Base-by-base conservation (phyloP, 2,329 filamentous ascomycete genomes). In the Ophiostoma perfectum region DNA sequence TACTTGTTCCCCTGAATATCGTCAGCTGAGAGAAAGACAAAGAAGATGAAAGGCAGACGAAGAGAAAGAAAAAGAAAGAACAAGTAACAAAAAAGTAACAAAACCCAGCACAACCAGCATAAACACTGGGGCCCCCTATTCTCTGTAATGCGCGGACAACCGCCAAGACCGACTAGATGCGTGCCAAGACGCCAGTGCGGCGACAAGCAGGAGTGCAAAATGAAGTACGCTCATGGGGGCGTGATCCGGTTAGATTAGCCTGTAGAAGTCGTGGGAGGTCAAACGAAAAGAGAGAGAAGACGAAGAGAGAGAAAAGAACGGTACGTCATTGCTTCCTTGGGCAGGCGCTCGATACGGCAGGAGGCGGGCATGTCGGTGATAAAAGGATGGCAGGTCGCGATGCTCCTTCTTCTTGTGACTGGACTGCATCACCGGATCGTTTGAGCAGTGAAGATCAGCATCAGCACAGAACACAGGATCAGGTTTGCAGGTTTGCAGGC, bases 91-190 rank as follows among this genome's bases (percentile, higher is more conserved):
- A 52, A 52, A 52, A n/a, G 18, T n/a, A n/a, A 7, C 8, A 16
- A 36, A 47, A 5, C 6, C 45, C 18, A 52, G n/a, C 47, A 47
- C 45, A 16, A 4, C 45, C 47, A 14, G 12, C 60, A n/a, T 6
- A 63, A 63, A 41, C 60, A 60, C 14, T 38, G 60, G 60, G 60
- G 36, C 60, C 60, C 60, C 60, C 39, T 63, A n/a, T 63, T 18
- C 6, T 14, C 12, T 38, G 36, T 39, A n/a, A 42, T 42, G 39
- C 39, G 38, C 58, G 60, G 60, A 11, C 38, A 42, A 3, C n/a
- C 11, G 60, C 60, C 60, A 63, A 63, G 60, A 63, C 60, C 58
- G 60, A 41, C 60, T 42, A 63, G 42, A 42, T 42, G 18, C 60
- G 60, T 63, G 60, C 60, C 60, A 63, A 63, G 60, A 14, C 60